These are phyloP conservation scores for Vickermania ingenoplastis DNA, from an alignment of 208 protist species.

Conservation along the genomic window DNA sequence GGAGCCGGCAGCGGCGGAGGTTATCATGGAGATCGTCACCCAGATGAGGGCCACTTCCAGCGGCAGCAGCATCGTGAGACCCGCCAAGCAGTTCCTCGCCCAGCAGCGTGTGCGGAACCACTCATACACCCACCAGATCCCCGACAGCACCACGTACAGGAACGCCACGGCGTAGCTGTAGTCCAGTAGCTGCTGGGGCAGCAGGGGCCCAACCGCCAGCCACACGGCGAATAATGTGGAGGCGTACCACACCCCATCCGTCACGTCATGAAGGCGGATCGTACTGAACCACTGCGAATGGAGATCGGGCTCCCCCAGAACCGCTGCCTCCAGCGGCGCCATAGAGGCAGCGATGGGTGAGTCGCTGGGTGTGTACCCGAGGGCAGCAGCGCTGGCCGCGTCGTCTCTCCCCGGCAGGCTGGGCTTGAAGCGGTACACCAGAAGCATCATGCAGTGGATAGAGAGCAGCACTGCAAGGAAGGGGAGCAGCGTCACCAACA, in stretches of 20 bases:
- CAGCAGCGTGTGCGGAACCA: not conserved
- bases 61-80: not conserved
- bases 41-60: not conserved
- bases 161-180: not conserved
- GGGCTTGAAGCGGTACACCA: conserved; percentile 9
- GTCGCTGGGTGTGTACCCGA: not conserved
- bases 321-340: not conserved
- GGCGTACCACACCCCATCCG: not conserved
- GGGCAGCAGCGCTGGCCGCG: not conserved
- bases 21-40: not conserved
- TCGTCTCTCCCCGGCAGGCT: not conserved
- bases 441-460: conserved; percentile 8
- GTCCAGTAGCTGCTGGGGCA: not conserved
- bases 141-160: not conserved
- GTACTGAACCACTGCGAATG: not conserved
- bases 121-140: not conserved
- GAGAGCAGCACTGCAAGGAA: conserved; percentile 12
- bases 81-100: not conserved
- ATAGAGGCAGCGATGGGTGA: not conserved
- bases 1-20: too few relatives aligned
- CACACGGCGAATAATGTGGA: not conserved
- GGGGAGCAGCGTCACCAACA: conserved; percentile 8
- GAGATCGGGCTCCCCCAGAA: not conserved
- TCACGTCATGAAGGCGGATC: not conserved
- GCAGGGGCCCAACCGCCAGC: not conserved